These are phyloP conservation scores for Phytophthora hybrid DNA, from an alignment of 352 stramenopile species.

Conservation along the genomic window DNA sequence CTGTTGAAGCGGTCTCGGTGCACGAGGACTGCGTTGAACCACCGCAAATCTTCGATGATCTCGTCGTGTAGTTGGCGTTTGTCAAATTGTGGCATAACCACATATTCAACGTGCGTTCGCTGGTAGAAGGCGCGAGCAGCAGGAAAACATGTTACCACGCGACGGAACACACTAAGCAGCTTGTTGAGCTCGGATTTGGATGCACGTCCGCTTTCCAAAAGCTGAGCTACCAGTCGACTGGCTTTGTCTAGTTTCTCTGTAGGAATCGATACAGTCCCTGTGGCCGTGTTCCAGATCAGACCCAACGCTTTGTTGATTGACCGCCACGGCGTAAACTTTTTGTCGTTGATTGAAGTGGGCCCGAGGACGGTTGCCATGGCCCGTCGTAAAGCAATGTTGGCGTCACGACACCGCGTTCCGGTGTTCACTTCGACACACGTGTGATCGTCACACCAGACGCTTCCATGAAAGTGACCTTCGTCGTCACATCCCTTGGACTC, in stretches of 20 bases:
- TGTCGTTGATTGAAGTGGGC: neutral
- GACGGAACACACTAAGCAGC: slow-evolving; percentile 5
- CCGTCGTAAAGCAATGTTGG: neutral
- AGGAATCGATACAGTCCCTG: slow-evolving; percentile 13
- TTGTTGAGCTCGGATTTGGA: neutral
- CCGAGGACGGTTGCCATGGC: neutral
- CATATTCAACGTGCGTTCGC: neutral
- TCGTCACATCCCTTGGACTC: neutral
- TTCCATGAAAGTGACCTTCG: neutral
- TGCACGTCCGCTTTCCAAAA: too few species aligned
- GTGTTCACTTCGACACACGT: neutral
- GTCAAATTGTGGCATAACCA: neutral
- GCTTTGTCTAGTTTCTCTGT: slow-evolving; percentile 12
- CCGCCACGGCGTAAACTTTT: neutral
- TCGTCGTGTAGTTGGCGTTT: neutral
- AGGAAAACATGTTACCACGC: slow-evolving; percentile 14
- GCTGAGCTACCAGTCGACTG: too few species aligned
- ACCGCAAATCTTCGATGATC: slow-evolving; percentile 9
- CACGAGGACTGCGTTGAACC: slow-evolving; percentile 4
- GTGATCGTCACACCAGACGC: neutral
- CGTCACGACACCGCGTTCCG: neutral
- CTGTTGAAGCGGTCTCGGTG: slow-evolving; percentile 3
- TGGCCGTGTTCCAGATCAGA: slow-evolving; percentile 16
- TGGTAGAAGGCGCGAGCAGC: slow-evolving; percentile 21
- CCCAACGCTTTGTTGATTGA: slow-evolving; percentile 12